A percentile compares a stretch with the other conserved stretches of the same genome.
phyloP scores from a whole-genome alignment of 2,329 filamentous ascomycete species.

The Pestalotiopsis sp. region DNA sequence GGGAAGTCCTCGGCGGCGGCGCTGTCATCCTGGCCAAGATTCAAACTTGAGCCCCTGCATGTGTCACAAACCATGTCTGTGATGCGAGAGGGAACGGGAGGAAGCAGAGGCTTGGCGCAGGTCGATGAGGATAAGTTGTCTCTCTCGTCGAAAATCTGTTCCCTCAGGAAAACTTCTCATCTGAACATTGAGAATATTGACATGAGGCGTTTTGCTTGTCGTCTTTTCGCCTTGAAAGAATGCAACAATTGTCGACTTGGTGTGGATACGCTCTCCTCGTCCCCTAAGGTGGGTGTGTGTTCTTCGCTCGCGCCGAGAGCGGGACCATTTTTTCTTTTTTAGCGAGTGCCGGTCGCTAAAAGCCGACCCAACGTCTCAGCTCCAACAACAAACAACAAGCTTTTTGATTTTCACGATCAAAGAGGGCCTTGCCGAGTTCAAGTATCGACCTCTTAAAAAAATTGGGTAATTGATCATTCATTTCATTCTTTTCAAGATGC shows the following conservation, averaged over 20 bases:
- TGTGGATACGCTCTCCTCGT: too few species aligned
- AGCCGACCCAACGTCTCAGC: neutral
- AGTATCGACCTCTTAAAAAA: neutral
- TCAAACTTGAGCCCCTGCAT: neutral
- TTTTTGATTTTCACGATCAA: neutral
- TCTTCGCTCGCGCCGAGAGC: too few species aligned
- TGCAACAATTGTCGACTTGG: too few species aligned
- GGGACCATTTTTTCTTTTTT: too few species aligned
- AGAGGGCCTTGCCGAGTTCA: neutral
- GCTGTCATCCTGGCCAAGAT: neutral
- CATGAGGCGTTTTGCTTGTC: too few species aligned
- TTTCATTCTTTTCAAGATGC: neutral
- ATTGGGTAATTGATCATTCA: neutral
- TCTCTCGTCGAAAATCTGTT: neutral
- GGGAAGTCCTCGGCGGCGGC: neutral
- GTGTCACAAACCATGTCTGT: neutral
- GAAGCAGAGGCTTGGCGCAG: neutral
- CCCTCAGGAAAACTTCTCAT: too few species aligned
- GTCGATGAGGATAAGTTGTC: neutral
- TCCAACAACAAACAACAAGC: neutral
- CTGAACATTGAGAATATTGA: too few species aligned
- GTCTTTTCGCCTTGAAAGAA: too few species aligned
- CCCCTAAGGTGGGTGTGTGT: too few species aligned
- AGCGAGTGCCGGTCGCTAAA: neutral
- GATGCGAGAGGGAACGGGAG: neutral